Evolutionary conservation across 129 eudicot species (phyloP).

Genomic region (Lactuca saligna): DNA sequence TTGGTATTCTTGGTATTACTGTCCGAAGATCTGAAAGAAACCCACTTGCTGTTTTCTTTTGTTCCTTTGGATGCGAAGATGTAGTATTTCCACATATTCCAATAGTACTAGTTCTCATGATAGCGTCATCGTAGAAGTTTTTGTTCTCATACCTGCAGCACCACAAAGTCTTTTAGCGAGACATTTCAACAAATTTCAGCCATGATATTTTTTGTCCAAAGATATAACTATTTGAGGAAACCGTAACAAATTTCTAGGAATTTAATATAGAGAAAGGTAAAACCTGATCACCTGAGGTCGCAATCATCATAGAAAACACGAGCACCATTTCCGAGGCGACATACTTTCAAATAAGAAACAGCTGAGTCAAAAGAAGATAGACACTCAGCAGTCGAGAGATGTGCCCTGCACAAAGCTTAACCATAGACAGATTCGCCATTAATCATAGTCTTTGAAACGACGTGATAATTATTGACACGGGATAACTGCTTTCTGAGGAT

Average conservation of each 20-base stretch:
- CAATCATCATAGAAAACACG: slow-evolving; percentile 58
- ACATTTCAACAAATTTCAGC: too few species aligned
- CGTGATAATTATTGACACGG: slow-evolving; percentile 27
- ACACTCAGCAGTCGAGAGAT: slow-evolving; percentile 44
- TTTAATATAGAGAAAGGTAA: too few species aligned
- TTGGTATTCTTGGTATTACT: slow-evolving; percentile 47
- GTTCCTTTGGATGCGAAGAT: slow-evolving; percentile 38
- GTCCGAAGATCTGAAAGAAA: slow-evolving; percentile 42
- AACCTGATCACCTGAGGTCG: slow-evolving; percentile 40
- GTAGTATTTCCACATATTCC: slow-evolving; percentile 53
- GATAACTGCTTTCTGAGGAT: slow-evolving; percentile 47
- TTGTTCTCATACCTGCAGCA: slow-evolving; percentile 54
- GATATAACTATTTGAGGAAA: too few species aligned
- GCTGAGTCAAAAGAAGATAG: slow-evolving; percentile 52
- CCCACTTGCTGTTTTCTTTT: slow-evolving; percentile 21
- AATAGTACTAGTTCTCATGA: slow-evolving; percentile 33
- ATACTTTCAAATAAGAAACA: slow-evolving; percentile 37
- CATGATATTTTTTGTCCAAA: too few species aligned
- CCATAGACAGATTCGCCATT: slow-evolving; percentile 56
- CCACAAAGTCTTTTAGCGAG: not conserved
- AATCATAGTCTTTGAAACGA: slow-evolving; percentile 42
- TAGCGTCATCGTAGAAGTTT: slow-evolving; percentile 43
- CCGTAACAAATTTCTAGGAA: too few species aligned
- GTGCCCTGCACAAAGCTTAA: slow-evolving; percentile 53
- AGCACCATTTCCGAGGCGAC: slow-evolving; percentile 61